Conservation (phyloP, 805 yeast species). For the Metschnikowia orientalis region DNA sequence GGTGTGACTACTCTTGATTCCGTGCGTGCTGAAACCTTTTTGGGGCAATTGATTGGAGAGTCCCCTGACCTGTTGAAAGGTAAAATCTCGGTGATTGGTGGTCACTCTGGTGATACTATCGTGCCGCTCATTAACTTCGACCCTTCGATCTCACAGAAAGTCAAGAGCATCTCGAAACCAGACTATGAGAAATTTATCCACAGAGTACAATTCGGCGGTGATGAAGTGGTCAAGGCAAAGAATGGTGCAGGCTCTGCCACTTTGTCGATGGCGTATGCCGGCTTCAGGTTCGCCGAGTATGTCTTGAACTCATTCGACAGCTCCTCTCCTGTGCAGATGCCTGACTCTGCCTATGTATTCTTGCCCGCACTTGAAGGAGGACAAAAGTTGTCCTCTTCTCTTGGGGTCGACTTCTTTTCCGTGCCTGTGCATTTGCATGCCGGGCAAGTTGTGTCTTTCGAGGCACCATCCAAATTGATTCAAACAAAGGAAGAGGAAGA, state of each 20-base stretch:
- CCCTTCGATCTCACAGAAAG: slow-evolving; percentile 17
- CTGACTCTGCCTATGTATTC: slow-evolving; percentile 50
- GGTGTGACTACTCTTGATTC: slow-evolving; percentile 46
- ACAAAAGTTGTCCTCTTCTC: slow-evolving; percentile 31
- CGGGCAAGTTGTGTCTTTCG: slow-evolving; percentile 35
- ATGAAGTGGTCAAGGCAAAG: slow-evolving; percentile 22
- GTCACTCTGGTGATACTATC: slow-evolving; percentile 46
- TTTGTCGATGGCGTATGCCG: slow-evolving; percentile 22
- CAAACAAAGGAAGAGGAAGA: slow-evolving; percentile 28
- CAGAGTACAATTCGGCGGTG: slow-evolving; percentile 21
- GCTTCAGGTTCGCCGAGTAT: slow-evolving; percentile 18
- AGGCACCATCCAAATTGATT: slow-evolving; percentile 33
- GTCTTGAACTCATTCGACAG: slow-evolving; percentile 14
- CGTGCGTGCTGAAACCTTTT: slow-evolving; percentile 44
- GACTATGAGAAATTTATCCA: slow-evolving; percentile 18
- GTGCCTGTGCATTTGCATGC: slow-evolving; percentile 42
- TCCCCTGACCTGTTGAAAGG: slow-evolving; percentile 34
- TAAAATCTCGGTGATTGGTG: slow-evolving; percentile 41
- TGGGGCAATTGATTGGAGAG: slow-evolving; percentile 33
- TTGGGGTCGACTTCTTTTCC: slow-evolving; percentile 44
- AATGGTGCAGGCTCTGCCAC: slow-evolving; percentile 22
- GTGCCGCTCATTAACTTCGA: slow-evolving; percentile 33
- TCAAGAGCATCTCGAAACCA: slow-evolving; percentile 14
- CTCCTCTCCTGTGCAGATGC: slow-evolving; percentile 15
- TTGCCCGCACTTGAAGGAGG: slow-evolving; percentile 54